Evolutionary conservation across 495 filamentous ascomycete species (phyloP).

Genomic region (Cercophora newfieldiana): DNA sequence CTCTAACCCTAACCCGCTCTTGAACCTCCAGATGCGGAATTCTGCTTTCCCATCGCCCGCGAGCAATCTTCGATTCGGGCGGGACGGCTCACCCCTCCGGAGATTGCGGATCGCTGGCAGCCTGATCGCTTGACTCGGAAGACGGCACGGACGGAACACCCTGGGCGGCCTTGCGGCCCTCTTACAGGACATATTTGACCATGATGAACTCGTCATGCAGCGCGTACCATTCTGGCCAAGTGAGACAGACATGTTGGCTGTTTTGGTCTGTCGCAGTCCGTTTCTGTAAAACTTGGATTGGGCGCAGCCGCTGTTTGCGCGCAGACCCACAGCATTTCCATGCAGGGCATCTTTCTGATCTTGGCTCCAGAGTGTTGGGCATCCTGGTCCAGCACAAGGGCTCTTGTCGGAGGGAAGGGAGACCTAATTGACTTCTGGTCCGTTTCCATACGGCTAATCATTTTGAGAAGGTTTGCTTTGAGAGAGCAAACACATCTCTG

Average conservation of each 20-base stretch:
- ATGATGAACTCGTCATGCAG: background rate
- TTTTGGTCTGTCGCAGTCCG: background rate
- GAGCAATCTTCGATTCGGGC: background rate
- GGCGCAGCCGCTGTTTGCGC: too few species aligned
- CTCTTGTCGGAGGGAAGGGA: background rate
- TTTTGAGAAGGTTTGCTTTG: too few species aligned
- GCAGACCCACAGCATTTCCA: background rate
- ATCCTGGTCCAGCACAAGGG: background rate
- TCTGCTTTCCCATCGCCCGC: background rate
- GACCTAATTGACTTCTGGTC: too few species aligned
- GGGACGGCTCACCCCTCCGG: background rate
- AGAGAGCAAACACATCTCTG: background rate
- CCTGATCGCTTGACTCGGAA: background rate
- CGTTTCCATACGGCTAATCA: too few species aligned
- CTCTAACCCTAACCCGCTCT: background rate
- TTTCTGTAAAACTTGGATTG: background rate
- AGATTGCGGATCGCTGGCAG: background rate
- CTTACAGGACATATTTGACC: background rate
- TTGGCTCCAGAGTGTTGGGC: background rate
- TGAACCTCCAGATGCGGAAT: background rate
- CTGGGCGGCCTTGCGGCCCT: background rate
- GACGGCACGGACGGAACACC: background rate
- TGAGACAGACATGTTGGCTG: background rate
- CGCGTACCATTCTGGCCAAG: background rate
- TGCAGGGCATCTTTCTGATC: background rate